Evolutionary conservation across 768 basidiomycete species (phyloP), one percentile per base, ranked within the genome.

Genomic region (Antrodiella citrinella): DNA sequence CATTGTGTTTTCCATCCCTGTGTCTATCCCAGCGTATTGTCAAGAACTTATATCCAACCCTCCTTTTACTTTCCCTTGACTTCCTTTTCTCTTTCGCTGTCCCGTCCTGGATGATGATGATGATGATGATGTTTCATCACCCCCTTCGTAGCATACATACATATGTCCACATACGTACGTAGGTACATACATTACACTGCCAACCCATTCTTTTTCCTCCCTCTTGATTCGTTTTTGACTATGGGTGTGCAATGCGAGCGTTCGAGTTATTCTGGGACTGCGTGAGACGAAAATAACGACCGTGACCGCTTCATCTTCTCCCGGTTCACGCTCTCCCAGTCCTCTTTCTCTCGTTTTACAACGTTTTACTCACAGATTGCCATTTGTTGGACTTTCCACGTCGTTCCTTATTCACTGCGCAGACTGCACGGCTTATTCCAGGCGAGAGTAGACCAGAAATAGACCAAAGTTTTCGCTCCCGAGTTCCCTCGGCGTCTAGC

Each of bases 1-100:
- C 60, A 15, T 49, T 41, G 22, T 23, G 38, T 44, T 57, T 21
- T 41, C 58, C 25, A 54, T 71, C 22, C 70, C 71, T 22, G 62
- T 66, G 15, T 61, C 68, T 45, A 65, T 65, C 4, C 49, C 48
- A n/a, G 35, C 48, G 4, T 47, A 47, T 4, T 52, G 7, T 15
- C 7, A 7, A 35, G 30, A 35, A 35, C 30, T 35, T 35, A 35
- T 35, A 35, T 35, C 30, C 30, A 15, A 35, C 30, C 7, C 15
- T 35, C 30, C 30, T 35, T 35, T 35, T 7, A 7, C 15, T 15
- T 35, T 7, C 15, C 7, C 15, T 35, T 35, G 15, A 35, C 30
- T 35, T 35, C 15, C 30, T 35, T 15, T 35, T 35, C 15, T 35
- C 30, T 15, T 35, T 35, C 30, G 30, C 30, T 15, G 7, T 35